These are phyloP conservation scores for Camelina hispida DNA, from an alignment of 345 rosid genomes.

Conservation along the genomic window DNA sequence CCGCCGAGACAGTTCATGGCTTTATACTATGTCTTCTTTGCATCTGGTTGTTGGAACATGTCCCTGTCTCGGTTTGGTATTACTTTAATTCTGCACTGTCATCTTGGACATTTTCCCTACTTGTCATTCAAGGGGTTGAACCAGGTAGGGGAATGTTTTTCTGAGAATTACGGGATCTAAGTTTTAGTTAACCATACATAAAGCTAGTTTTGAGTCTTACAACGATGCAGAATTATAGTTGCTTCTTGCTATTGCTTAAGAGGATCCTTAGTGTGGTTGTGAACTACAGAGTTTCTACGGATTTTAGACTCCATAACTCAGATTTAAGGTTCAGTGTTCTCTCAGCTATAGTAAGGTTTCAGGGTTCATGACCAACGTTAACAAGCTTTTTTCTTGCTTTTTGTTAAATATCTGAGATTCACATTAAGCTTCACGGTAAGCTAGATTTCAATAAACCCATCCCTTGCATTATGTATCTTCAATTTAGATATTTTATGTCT, in stretches of 20 bases:
- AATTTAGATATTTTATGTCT: not conserved
- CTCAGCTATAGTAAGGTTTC: constrained; percentile 30
- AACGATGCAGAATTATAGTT: constrained; percentile 18
- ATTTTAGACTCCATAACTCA: constrained; percentile 24
- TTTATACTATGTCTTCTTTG: constrained; percentile 41
- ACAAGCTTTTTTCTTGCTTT: not conserved
- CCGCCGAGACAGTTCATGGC: constrained; percentile 63
- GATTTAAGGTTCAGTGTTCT: constrained; percentile 8
- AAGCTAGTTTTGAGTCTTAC: constrained; percentile 23
- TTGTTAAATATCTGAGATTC: not conserved
- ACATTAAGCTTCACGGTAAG: constrained; percentile 28
- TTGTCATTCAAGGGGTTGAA: constrained; percentile 52
- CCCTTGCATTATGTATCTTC: constrained; percentile 6
- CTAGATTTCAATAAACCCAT: constrained; percentile 12
- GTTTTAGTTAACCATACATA: constrained; percentile 17
- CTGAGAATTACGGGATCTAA: constrained; percentile 45
- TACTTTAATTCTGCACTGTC: constrained; percentile 48
- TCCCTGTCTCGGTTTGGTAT: constrained; percentile 62
- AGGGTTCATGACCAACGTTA: not conserved
- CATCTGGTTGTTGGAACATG: constrained; percentile 47
- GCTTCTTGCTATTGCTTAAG: constrained; percentile 20
- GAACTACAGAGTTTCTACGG: constrained; percentile 11
- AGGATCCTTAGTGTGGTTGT: constrained; percentile 28
- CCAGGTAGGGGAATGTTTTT: constrained; percentile 46
- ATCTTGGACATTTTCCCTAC: constrained; percentile 42